These are phyloP conservation scores for Apiotrichum gamsii DNA, from an alignment of 1,284 basidiomycete genomes.

Conservation along the genomic window DNA sequence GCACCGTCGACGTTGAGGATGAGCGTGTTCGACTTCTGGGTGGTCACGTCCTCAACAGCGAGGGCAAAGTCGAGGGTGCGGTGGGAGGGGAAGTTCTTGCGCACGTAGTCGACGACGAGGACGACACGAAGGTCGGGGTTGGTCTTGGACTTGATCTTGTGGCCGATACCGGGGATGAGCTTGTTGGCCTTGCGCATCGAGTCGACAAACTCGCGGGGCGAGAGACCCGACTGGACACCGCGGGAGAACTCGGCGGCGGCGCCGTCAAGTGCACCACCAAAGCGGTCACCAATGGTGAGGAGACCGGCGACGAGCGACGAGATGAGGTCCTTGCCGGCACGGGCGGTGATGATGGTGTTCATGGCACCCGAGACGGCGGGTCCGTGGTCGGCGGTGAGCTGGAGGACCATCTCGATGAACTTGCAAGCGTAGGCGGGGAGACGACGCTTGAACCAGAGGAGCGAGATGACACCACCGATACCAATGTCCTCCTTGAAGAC, in stretches of 20 bases:
- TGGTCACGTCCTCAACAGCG: slow-evolving; percentile 95
- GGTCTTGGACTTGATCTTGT: slow-evolving; percentile 99
- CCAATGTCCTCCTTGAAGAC: slow-evolving; percentile 98
- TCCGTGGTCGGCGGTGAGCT: slow-evolving; percentile 97
- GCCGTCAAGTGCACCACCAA: slow-evolving; percentile 98
- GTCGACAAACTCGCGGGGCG: slow-evolving; percentile 96
- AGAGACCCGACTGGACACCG: slow-evolving; percentile 83
- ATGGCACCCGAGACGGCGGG: slow-evolving; percentile 86
- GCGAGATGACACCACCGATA: slow-evolving; percentile 89
- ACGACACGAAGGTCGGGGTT: slow-evolving; percentile 96
- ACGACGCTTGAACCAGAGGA: slow-evolving; percentile 97
- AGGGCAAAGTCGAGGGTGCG: slow-evolving; percentile 93
- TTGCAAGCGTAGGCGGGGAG: slow-evolving; percentile 57
- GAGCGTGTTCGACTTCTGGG: slow-evolving; percentile 93
- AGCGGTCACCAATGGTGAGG: slow-evolving; percentile 94
- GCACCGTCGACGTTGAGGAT: slow-evolving; percentile 95
- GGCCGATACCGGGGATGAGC: slow-evolving; percentile 94
- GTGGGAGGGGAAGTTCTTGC: slow-evolving; percentile 91
- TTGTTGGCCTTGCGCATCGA: slow-evolving; percentile 92
- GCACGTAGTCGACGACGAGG: slow-evolving; percentile 95
- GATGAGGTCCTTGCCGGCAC: slow-evolving; percentile 97
- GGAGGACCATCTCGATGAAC: slow-evolving; percentile 99
- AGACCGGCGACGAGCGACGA: slow-evolving; percentile 94
- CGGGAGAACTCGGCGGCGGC: slow-evolving; percentile 92
- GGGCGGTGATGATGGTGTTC: slow-evolving; percentile 99